Evolutionary conservation across 805 yeast species (phyloP), one percentile per base, ranked within the genome.

Genomic region (Metschnikowia peoriensis): DNA sequence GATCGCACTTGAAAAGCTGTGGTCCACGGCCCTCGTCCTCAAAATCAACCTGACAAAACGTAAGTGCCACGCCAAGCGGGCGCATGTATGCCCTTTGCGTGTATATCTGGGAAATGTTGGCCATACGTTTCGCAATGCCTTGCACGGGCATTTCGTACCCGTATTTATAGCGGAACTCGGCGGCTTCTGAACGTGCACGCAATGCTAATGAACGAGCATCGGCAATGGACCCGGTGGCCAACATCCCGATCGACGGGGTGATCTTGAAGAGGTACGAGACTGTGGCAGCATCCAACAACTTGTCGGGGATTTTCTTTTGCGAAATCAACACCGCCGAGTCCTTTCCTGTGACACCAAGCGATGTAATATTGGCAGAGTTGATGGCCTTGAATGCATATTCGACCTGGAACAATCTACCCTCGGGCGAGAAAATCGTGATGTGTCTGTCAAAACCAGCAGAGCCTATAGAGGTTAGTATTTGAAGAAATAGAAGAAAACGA

Each of bases 61-160:
- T 90, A 66, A 91, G 79, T 29, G 96, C 89, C 54, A 93, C 97
- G 38, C 99, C 99, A 60, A 91, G 78, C 28, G 99, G 99, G 72
- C 99, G 84, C 98, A 94, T 94, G 71, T 93, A 93, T 10, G 98
- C 98, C 67, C 97, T 82, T 73, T 94, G 99, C 41, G 99, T 94
- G 71, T 91, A 94, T 57, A 94, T 83, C 76, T 94, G 99, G 46
- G 96, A 88, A 66, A 91, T 75, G 69, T 94, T 94, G 51, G 98
- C 98, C 88, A 94, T 86, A 68, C 97, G 82, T 75, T 93, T 93
- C 40, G 97, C 89, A 63, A 92, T 76, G 28, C 88, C 89, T 66
- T 90, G 97, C 57, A 89, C 89, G 2, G 98, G 98, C 90, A 94
- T 92, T 66, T 89, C 97, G 68, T 91, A 94, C 40, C 99, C 99